Conservation (phyloP, 1,284 basidiomycete species). For the Cystobasidium slooffiae region DNA sequence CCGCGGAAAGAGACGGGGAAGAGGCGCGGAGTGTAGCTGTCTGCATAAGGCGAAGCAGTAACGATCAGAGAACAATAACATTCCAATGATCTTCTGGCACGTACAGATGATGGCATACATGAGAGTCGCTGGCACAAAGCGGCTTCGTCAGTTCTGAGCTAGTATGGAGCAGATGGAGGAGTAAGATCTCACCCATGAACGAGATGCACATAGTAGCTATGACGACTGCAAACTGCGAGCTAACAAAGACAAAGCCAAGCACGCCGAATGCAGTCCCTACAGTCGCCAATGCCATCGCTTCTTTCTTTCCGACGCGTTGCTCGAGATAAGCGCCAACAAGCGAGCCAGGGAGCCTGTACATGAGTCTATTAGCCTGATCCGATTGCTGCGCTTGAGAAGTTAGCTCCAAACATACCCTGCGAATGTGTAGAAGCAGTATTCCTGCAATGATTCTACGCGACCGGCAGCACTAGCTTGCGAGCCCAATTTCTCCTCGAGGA, state of each 20-base stretch:
- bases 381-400: not conserved
- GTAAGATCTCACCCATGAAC: slow-evolving; percentile 65
- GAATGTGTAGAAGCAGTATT: slow-evolving; percentile 70
- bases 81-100: slow-evolving; percentile 72
- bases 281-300: slow-evolving; percentile 79
- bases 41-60: slow-evolving; percentile 28
- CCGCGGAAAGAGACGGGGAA: slow-evolving; percentile 59
- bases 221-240: slow-evolving; percentile 69
- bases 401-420: slow-evolving; percentile 66
- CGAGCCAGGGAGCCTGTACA: slow-evolving; percentile 41
- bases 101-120: slow-evolving; percentile 75
- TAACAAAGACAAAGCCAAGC: slow-evolving; percentile 70
- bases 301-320: slow-evolving; percentile 70
- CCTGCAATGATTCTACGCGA: slow-evolving; percentile 49
- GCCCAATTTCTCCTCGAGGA: slow-evolving; percentile 69
- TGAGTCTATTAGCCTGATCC: not conserved
- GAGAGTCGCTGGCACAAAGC: slow-evolving; percentile 64
- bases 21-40: slow-evolving; percentile 51
- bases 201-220: slow-evolving; percentile 78
- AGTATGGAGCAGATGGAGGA: too few relatives aligned
- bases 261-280: slow-evolving; percentile 80
- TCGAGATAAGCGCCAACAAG: slow-evolving; percentile 83
- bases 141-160: too few relatives aligned
- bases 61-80: not conserved
- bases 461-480: slow-evolving; percentile 38